Evolutionary conservation across 805 yeast species (phyloP), one percentile per base, ranked within the genome.

Genomic region (Teunomyces funiuensis): DNA sequence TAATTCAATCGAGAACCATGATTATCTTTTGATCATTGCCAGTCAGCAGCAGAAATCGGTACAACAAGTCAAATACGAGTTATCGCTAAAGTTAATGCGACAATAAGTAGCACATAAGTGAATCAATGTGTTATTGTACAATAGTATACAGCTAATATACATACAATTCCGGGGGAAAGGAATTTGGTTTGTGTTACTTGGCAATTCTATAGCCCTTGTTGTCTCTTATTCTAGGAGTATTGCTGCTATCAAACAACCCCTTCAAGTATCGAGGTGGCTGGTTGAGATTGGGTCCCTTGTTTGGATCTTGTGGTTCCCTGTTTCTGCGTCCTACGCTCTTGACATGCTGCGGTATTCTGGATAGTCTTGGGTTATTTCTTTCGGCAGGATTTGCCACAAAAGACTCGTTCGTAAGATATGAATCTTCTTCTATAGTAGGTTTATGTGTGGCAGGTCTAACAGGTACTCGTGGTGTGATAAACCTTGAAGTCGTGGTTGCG

Each of bases 181-280:
- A 22, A 8, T 6, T 8, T 22, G 25, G 25, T 22, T 4, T 11
- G n/a, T n/a, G 40, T 17, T 22, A 28, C 27, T 13, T 33, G 28
- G 10, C 17, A 8, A 18, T 23, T n/a, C 33, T 27, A 37, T 31
- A 33, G 19, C 37, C 37, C 27, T 25, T 33, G 11, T 20, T 19
- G 28, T 39, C 30, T n/a, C 29, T 33, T 31, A 28, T 31, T 17
- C 33, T 26, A 23, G 39, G 30, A 19, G 40, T 34, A 27, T 40
- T 42, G 26, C 46, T 43, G 14, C 49, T 50, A 27, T 61, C 67
- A 43, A 65, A 64, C 17, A 69, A 57, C 3, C 71, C 73, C 14
- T 60, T 51, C 66, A 69, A 57, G 52, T 69, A 70, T 37, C 75
- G 54, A 8, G 74, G 74, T 2, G 71, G 66, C 49, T 70, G 75